These are phyloP conservation scores for Tulasnella sp. DNA, from an alignment of 768 basidiomycete genomes.

Conservation along the genomic window DNA sequence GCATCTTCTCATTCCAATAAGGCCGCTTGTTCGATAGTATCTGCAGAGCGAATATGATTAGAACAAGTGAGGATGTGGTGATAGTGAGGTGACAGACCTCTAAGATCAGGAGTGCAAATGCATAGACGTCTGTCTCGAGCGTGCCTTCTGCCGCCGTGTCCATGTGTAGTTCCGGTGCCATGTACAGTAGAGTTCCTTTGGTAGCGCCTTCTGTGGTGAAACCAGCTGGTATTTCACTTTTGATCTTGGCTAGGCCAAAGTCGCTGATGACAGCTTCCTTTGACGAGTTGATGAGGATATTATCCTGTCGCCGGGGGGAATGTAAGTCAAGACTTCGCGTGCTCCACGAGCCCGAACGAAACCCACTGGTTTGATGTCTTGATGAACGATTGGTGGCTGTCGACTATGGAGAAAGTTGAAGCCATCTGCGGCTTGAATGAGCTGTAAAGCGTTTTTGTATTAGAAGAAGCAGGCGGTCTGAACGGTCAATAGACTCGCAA, in stretches of 20 bases:
- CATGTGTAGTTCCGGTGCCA: slow-evolving; percentile 3
- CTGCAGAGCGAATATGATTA: no score
- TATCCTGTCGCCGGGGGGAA: background rate
- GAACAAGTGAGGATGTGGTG: no score
- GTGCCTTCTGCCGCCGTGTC: background rate
- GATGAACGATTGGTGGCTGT: background rate
- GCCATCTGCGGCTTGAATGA: background rate
- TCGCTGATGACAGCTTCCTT: background rate
- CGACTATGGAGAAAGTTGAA: background rate
- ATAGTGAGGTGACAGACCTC: slow-evolving; percentile 5
- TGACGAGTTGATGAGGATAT: slow-evolving; percentile 2
- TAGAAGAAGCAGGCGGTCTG: no score
- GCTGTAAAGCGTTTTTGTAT: no score
- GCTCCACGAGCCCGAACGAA: no score
- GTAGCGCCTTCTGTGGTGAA: background rate
- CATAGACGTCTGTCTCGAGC: background rate
- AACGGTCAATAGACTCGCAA: background rate
- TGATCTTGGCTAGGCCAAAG: slow-evolving; percentile 6
- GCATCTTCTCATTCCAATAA: no score
- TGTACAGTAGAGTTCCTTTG: background rate
- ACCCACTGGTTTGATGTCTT: background rate
- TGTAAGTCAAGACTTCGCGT: background rate
- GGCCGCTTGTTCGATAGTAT: no score
- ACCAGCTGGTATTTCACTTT: background rate
- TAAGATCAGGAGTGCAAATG: background rate